A percentile compares a stretch with the other conserved stretches of the same genome.
These are phyloP conservation scores for Plenodomus lindquistii DNA, from an alignment of 2,329 filamentous ascomycete species.

Conservation along the genomic window DNA sequence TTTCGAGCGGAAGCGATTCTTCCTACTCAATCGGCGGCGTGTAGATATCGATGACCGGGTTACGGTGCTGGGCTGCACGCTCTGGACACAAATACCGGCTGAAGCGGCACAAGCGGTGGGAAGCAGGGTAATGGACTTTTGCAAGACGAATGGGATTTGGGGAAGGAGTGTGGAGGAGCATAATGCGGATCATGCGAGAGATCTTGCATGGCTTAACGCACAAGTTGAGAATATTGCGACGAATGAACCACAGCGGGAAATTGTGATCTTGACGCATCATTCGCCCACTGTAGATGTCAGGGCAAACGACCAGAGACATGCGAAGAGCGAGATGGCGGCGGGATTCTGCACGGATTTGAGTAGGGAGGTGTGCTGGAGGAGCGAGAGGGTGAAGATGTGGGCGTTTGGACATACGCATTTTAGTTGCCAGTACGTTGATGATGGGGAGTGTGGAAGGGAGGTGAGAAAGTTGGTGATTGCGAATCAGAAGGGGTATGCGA, in stretches of 20 bases:
- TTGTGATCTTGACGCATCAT: slow-evolving; percentile 52
- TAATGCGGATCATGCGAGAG: slow-evolving; percentile 43
- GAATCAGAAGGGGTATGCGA: slow-evolving; percentile 50
- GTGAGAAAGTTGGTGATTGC: slow-evolving; percentile 40
- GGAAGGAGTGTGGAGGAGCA: slow-evolving; percentile 48
- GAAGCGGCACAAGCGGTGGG: slow-evolving; percentile 3
- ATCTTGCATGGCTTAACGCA: slow-evolving; percentile 52
- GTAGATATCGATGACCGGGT: slow-evolving; percentile 13
- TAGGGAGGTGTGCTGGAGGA: slow-evolving; percentile 42
- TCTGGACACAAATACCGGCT: slow-evolving; percentile 12
- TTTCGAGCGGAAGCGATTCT: slow-evolving; percentile 11
- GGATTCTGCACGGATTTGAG: slow-evolving; percentile 51
- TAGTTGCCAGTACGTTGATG: slow-evolving; percentile 48
- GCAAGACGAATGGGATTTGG: slow-evolving; percentile 16
- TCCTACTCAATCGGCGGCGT: slow-evolving; percentile 17
- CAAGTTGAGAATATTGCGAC: slow-evolving; percentile 25
- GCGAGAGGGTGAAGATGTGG: slow-evolving; percentile 47
- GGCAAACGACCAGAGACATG: slow-evolving; percentile 43
- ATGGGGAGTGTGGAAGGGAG: too few relatives aligned
- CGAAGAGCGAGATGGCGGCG: slow-evolving; percentile 11
- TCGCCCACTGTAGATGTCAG: slow-evolving; percentile 45
- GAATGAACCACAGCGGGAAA: slow-evolving; percentile 19
- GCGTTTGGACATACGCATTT: slow-evolving; percentile 57
- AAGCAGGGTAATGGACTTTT: slow-evolving; percentile 22
- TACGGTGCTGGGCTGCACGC: slow-evolving; percentile 26